phyloP scores from a whole-genome alignment of 306 rosid genomes.

The Sechiopsis laciniata region DNA sequence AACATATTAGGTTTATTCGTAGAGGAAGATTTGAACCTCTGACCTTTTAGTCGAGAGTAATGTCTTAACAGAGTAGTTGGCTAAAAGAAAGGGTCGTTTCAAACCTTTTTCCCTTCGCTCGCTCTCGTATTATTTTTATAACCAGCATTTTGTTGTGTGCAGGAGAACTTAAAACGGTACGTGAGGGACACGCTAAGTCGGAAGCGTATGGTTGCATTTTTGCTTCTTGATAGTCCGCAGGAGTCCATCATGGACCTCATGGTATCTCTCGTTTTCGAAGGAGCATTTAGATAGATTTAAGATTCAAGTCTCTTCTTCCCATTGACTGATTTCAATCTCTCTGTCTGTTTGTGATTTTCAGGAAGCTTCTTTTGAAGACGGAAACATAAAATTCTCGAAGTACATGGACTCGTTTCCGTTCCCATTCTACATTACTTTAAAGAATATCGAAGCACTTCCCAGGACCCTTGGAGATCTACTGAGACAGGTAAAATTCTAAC shows the following conservation, averaged over 20 bases:
- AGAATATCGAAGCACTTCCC: conserved; percentile 57
- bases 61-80: too few relatives aligned
- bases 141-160: conserved; percentile 18
- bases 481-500: conserved; percentile 54
- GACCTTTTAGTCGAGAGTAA: too few relatives aligned
- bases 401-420: conserved; percentile 86
- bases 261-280: conserved; percentile 28
- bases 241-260: conserved; percentile 57
- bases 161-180: conserved; percentile 54
- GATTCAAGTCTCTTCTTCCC: background rate
- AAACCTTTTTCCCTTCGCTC: background rate
- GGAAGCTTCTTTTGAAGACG: conserved; percentile 58
- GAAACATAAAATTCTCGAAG: conserved; percentile 34
- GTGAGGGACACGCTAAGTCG: conserved; percentile 49
- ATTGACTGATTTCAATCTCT: background rate
- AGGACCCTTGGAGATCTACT: conserved; percentile 52
- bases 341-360: conserved; percentile 23
- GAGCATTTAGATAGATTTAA: background rate
- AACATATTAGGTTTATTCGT: too few relatives aligned
- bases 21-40: too few relatives aligned
- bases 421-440: conserved; percentile 66
- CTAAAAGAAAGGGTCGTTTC: too few relatives aligned
- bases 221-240: conserved; percentile 63
- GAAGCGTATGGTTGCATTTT: conserved; percentile 79
- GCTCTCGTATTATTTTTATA: background rate